phyloP scores from a whole-genome alignment of 345 rosid genomes.

The Hibiscus mutabilis region DNA sequence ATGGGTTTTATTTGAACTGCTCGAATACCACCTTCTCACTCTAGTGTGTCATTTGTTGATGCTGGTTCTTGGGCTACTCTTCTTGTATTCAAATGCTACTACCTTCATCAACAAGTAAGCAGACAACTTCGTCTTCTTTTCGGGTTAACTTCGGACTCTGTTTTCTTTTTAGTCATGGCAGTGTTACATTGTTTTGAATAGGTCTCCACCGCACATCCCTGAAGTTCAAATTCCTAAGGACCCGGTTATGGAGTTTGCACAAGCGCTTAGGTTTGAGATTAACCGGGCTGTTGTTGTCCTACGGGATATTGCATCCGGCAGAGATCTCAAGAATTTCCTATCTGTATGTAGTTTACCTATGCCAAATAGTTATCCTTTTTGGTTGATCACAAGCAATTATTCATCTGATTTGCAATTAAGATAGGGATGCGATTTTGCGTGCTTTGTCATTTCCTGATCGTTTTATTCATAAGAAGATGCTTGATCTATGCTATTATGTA shows the following conservation, averaged over 20 bases:
- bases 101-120: slow-evolving; percentile 90
- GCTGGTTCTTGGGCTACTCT: slow-evolving; percentile 60
- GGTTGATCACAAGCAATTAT: not conserved
- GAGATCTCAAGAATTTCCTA: slow-evolving; percentile 86
- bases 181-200: slow-evolving; percentile 8
- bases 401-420: not conserved
- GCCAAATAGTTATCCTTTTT: not conserved
- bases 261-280: slow-evolving; percentile 62
- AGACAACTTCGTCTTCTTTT: not conserved
- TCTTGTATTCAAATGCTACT: slow-evolving; percentile 82
- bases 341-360: slow-evolving; percentile 40
- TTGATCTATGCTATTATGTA: not conserved
- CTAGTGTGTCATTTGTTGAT: slow-evolving; percentile 69
- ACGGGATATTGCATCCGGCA: slow-evolving; percentile 82
- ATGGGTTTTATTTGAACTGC: slow-evolving; percentile 75
- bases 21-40: slow-evolving; percentile 74
- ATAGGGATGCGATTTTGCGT: not conserved
- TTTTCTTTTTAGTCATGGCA: not conserved
- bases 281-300: slow-evolving; percentile 49
- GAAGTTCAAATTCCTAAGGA: slow-evolving; percentile 56
- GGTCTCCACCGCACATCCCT: slow-evolving; percentile 73
- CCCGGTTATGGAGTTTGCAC: slow-evolving; percentile 58
- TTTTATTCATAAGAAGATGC: not conserved
- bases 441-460: not conserved
- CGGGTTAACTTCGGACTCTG: not conserved